Conservation (phyloP, 768 basidiomycete species). For the Asterophora lycoperdoides region DNA sequence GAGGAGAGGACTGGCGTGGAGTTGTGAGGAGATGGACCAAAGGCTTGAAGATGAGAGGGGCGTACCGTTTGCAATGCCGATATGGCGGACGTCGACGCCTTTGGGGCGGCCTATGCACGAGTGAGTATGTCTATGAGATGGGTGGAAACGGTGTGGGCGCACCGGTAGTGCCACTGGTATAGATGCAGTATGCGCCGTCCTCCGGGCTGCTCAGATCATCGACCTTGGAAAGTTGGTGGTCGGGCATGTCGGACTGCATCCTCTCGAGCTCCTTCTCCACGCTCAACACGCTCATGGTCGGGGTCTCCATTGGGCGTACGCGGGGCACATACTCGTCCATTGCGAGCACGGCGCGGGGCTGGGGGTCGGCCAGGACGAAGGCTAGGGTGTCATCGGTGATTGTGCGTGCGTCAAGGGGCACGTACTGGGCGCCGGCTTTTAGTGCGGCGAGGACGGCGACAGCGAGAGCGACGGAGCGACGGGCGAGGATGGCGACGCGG, state of each 20-base stretch:
- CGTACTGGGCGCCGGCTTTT: conserved; percentile 56
- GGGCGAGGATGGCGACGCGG: conserved; percentile 51
- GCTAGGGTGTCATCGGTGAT: conserved; percentile 51
- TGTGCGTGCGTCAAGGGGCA: conserved; percentile 54
- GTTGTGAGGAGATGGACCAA: conserved; percentile 3
- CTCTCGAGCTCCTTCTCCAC: conserved; percentile 33
- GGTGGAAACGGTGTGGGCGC: conserved; percentile 2
- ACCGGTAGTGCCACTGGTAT: conserved; percentile 48
- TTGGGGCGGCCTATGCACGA: conserved; percentile 55
- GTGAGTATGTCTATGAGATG: conserved; percentile 23
- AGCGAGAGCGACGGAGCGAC: conserved; percentile 50
- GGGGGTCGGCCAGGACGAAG: conserved; percentile 47
- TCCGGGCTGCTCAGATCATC: conserved; percentile 33
- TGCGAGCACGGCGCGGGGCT: conserved; percentile 37
- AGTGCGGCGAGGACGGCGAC: conserved; percentile 50
- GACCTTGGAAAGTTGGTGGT: conserved; percentile 29
- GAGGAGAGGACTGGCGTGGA: conserved; percentile 29
- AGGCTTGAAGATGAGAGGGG: too few relatives aligned
- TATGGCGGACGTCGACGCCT: conserved; percentile 56
- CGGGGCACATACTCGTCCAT: conserved; percentile 39
- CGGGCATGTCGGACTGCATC: conserved; percentile 3
- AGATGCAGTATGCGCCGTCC: conserved; percentile 56
- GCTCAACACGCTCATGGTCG: conserved; percentile 21
- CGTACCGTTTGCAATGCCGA: conserved; percentile 53
- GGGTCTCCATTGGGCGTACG: conserved; percentile 18